Percentiles rank a stretch among this genome's conserved stretches.
Evolutionary conservation across 805 yeast genomes (phyloP).

Genomic region (Metschnikowia santaceciliae): DNA sequence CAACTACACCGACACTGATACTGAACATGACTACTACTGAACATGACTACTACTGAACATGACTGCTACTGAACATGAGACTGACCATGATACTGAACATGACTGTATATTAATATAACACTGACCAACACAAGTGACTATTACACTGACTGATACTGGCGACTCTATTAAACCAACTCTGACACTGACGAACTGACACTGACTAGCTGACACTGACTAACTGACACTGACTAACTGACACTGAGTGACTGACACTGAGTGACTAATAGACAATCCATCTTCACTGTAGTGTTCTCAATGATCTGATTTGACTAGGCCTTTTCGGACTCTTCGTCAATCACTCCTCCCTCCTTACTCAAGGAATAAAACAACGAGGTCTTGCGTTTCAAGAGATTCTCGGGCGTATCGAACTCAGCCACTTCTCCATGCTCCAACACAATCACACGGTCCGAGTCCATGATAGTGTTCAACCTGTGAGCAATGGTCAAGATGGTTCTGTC

Average conservation of each 20-base stretch:
- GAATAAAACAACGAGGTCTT: conserved; percentile 71
- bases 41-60: conserved; percentile 25
- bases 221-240: too few relatives aligned
- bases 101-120: background rate
- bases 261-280: too few relatives aligned
- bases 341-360: conserved; percentile 80
- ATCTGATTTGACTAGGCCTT: background rate
- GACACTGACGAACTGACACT: too few relatives aligned
- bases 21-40: too few relatives aligned
- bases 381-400: conserved; percentile 60
- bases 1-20: too few relatives aligned
- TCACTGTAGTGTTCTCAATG: too few relatives aligned
- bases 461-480: conserved; percentile 81
- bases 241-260: too few relatives aligned
- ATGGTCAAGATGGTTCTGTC: conserved; percentile 78
- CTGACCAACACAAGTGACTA: too few relatives aligned
- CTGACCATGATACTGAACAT: conserved; percentile 24
- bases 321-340: conserved; percentile 25
- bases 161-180: too few relatives aligned
- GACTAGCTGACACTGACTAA: too few relatives aligned
- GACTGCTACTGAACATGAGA: too few relatives aligned
- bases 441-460: conserved; percentile 75
- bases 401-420: conserved; percentile 74
- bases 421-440: conserved; percentile 72
- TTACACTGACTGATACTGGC: background rate